These are phyloP conservation scores for Closterium sp. DNA, from an alignment of 139 green algal genomes.

Conservation along the genomic window DNA sequence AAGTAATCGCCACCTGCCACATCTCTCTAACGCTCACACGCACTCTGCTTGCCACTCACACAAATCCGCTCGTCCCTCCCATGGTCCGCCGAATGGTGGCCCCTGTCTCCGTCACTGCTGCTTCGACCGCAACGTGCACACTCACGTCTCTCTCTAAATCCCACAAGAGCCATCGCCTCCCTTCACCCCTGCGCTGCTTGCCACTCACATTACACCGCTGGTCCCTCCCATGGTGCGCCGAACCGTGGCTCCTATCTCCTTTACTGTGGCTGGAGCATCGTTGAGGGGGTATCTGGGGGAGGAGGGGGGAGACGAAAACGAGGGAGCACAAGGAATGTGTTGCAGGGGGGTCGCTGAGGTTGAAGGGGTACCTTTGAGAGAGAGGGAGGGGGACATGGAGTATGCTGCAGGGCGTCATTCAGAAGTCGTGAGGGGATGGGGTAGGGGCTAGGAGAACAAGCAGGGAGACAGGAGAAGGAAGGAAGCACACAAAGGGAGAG, in stretches of 20 bases:
- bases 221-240: conserved; percentile 20
- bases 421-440: neutral
- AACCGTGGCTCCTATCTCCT: neutral
- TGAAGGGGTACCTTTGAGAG: neutral
- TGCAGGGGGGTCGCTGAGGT: neutral
- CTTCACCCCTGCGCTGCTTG: neutral
- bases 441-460: neutral
- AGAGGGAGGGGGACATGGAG: neutral
- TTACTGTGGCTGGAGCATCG: neutral
- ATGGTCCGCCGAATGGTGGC: too few relatives aligned
- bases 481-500: neutral
- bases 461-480: neutral
- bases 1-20: neutral
- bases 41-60: neutral
- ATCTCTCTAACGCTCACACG: neutral
- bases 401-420: neutral
- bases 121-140: neutral
- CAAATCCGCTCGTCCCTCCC: neutral
- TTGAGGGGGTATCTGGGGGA: conserved; percentile 17
- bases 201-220: conserved; percentile 22
- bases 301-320: neutral
- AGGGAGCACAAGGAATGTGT: neutral
- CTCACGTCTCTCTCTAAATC: neutral
- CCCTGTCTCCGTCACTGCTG: too few relatives aligned
- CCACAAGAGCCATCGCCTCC: neutral